Evolutionary conservation across 495 filamentous ascomycete genomes (phyloP), one percentile per base, ranked within the genome.

Genomic region (Daldinia childiae): DNA sequence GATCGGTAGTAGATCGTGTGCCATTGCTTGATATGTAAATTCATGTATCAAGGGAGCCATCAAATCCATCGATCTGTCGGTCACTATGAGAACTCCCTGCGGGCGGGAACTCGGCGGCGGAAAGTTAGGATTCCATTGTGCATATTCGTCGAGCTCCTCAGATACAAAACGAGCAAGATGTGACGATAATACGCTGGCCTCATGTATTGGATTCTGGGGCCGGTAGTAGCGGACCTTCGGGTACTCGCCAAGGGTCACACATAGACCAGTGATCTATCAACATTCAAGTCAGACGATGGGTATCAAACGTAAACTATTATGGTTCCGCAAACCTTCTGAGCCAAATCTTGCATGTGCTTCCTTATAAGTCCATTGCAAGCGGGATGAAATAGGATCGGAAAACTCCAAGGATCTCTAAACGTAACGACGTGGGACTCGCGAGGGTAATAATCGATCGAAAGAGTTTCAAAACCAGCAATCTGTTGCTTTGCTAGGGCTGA

Each of bases 11-110:
- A 99, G 79, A 79, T 99, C 95, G 76, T 97, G 92, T 17, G 92
- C 93, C 95, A 99, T 98, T 29, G 95, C 93, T 79, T 98, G 95
- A 77, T 98, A 99, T 9, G 96, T 98, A 75, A 99, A 98, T 74
- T 99, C 95, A 79, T 99, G 95, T 9, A 98, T 61, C 9, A 98
- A 76, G 6, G 95, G 96, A 17, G 95, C 87, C 76, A 90, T 88
- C 1, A 98, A 74, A 77, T 99, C 95, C 90, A 98, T 93, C 11
- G 93, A 92, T 61, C 95, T 87, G 81, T 99, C 95, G 1, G 92
- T 91, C 57, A 99, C 91, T 70, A 97, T 83, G 1, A 99, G 85
- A 6, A 94, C 87, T 14, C 93, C 94, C 57, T 91, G 89, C 15
- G 95, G 96, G 51, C 95, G 86, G 30, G 89, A 86, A n/a, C 89